Evolutionary conservation across 768 basidiomycete species (phyloP), one percentile per base, ranked within the genome.

Genomic region (Boletellus sp.): DNA sequence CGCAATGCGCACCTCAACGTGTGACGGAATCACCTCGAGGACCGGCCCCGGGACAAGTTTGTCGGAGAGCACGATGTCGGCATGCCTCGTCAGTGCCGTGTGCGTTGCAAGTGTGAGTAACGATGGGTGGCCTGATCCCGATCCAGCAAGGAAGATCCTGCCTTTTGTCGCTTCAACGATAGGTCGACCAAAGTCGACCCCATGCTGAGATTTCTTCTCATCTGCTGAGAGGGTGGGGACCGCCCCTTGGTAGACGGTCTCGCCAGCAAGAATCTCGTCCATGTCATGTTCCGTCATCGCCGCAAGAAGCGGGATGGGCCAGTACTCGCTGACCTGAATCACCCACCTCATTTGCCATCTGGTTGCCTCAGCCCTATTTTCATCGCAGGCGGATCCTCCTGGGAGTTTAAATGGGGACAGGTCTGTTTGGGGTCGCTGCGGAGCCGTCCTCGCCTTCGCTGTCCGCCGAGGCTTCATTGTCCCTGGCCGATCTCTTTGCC

Each of bases 271-370:
- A 6, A 90, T 66, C n/a, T 74, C 71, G 11, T 74, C 67, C 82
- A 94, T 88, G 4, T 92, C 89, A 17, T 60, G 62, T 34, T 78
- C 74, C 16, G 80, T 73, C 78, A 96, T 78, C 10, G 70, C 66
- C 0, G 90, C 85, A 8, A 97, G 78, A 36, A 79, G 81, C 11
- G 85, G 77, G 42, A 94, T 74, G 0, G 92, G 85, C 90, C 93
- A 97, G 66, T 96, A 97, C 65, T 97, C 94, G 75, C 92, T 94
- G 58, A 98, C 80, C 65, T 97, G 95, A 0, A 92, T 84, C 3
- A 96, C 85, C 91, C 93, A 97, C 66, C 86, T 83, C 80, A 96
- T 90, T 15, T 88, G 75, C 28, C 93, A 75, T 50, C 70, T 74
- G 45, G 78, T 71, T 20, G 64, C 71, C 54, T 87, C 85, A 2